A percentile compares a stretch with the other conserved stretches of the same genome.
Evolutionary conservation across 306 rosid genomes (phyloP).

Genomic region (Pyrus communis): DNA sequence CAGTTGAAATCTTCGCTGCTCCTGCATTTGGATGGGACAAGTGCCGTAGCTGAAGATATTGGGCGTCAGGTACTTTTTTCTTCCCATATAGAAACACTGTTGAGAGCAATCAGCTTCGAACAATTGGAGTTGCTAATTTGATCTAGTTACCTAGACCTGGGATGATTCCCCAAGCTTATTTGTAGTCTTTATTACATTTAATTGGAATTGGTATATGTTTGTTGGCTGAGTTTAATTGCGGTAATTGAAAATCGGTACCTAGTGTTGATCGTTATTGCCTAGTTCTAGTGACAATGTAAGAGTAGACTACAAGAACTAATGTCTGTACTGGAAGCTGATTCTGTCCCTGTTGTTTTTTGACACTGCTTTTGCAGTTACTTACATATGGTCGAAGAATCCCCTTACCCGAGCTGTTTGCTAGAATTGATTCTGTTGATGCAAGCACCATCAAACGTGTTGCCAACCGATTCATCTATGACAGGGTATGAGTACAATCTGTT

Average conservation of each 20-base stretch:
- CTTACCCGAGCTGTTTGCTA: constrained; percentile 82
- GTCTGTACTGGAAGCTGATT: not conserved
- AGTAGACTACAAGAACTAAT: not conserved
- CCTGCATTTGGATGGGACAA: constrained; percentile 86
- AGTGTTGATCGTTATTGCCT: not conserved
- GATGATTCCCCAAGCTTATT: not conserved
- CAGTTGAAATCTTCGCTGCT: constrained; percentile 87
- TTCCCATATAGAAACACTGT: not conserved
- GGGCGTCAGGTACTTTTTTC: constrained; percentile 73
- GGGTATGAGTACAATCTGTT: constrained; percentile 33
- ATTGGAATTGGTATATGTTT: not conserved
- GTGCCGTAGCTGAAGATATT: constrained; percentile 86
- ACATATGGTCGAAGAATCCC: constrained; percentile 95
- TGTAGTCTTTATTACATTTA: not conserved
- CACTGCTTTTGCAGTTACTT: constrained; percentile 44
- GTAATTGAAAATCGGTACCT: not conserved
- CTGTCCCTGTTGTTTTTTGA: not conserved
- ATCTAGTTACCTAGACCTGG: not conserved
- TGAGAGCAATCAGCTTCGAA: not conserved
- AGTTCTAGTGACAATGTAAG: not conserved
- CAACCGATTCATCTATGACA: constrained; percentile 81
- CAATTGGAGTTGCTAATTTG: not conserved
- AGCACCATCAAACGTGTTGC: constrained; percentile 91
- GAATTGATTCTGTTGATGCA: constrained; percentile 89
- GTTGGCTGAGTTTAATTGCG: too few species aligned